Conservation (phyloP, 2,329 filamentous ascomycete species). For the Arachnopeziza araneosa region DNA sequence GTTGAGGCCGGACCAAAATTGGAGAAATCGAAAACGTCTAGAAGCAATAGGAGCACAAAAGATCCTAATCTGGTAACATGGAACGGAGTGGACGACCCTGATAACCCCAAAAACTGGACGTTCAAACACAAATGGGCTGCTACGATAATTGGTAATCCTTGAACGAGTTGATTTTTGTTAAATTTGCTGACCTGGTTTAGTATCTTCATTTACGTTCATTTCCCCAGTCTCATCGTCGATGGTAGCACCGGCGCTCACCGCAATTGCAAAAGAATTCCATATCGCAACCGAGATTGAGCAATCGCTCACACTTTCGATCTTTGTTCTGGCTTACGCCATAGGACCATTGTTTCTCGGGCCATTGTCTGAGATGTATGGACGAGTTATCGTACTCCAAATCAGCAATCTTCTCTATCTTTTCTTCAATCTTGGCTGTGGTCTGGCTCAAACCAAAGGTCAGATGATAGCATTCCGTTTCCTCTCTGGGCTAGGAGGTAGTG, state of each 20-base stretch:
- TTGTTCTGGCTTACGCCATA: conserved; percentile 42
- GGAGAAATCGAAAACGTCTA: conserved; percentile 17
- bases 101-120: conserved; percentile 27
- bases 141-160: conserved; percentile 35
- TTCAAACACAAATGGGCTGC: conserved; percentile 40
- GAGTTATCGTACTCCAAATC: conserved; percentile 37
- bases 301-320: conserved; percentile 41
- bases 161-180: neutral
- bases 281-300: conserved; percentile 42
- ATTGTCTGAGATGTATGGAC: conserved; percentile 45
- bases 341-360: conserved; percentile 56
- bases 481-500: conserved; percentile 43
- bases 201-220: conserved; percentile 46
- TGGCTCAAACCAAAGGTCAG: conserved; percentile 38
- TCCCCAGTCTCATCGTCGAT: conserved; percentile 48
- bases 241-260: conserved; percentile 45
- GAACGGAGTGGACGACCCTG: conserved; percentile 22
- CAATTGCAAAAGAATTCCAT: conserved; percentile 48
- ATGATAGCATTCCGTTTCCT: conserved; percentile 42
- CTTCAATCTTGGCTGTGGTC: conserved; percentile 48
- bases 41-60: conserved; percentile 15
- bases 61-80: conserved; percentile 26
- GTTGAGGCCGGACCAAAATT: conserved; percentile 18
- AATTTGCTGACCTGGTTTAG: conserved; percentile 9
- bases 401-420: conserved; percentile 47